phyloP scores from a whole-genome alignment of 139 green algal species.

The Chlorella sp. region DNA sequence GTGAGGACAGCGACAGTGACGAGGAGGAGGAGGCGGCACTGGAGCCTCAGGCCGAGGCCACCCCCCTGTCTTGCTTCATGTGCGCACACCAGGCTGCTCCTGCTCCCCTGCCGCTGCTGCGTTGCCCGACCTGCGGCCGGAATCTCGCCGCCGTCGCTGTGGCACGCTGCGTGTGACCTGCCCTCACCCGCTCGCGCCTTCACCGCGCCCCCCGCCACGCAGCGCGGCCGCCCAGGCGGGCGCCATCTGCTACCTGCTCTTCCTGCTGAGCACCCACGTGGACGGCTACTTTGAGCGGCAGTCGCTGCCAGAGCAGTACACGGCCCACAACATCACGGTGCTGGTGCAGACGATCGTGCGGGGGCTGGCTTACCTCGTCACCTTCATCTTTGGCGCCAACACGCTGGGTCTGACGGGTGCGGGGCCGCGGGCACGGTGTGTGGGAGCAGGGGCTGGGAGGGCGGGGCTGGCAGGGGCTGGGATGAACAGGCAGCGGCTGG shows the following conservation, averaged over 20 bases:
- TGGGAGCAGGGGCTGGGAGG: background rate
- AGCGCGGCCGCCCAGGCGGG: slow-evolving; percentile 45
- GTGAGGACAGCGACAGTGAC: slow-evolving; percentile 18
- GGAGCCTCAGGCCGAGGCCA: slow-evolving; percentile 9
- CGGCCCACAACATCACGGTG: slow-evolving; percentile 52
- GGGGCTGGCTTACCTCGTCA: slow-evolving; percentile 55
- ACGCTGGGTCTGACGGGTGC: slow-evolving; percentile 47
- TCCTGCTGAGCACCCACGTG: slow-evolving; percentile 13
- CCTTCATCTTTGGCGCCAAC: slow-evolving; percentile 66
- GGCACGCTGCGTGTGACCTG: background rate
- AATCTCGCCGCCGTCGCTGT: background rate
- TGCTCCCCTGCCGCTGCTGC: background rate
- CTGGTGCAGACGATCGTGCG: slow-evolving; percentile 47
- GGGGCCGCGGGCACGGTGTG: background rate
- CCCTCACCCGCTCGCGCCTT: background rate
- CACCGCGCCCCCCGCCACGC: background rate
- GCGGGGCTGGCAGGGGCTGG: background rate
- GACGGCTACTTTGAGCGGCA: slow-evolving; percentile 47
- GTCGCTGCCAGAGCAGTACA: slow-evolving; percentile 47
- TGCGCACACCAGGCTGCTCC: slow-evolving; percentile 7
- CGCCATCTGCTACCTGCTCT: slow-evolving; percentile 36
- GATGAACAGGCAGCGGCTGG: background rate
- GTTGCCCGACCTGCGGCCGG: background rate
- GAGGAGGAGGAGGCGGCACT: slow-evolving; percentile 19
- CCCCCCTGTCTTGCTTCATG: slow-evolving; percentile 20